Conservation (phyloP, 129 eudicot species). For the Chrysanthemum makinoi region DNA sequence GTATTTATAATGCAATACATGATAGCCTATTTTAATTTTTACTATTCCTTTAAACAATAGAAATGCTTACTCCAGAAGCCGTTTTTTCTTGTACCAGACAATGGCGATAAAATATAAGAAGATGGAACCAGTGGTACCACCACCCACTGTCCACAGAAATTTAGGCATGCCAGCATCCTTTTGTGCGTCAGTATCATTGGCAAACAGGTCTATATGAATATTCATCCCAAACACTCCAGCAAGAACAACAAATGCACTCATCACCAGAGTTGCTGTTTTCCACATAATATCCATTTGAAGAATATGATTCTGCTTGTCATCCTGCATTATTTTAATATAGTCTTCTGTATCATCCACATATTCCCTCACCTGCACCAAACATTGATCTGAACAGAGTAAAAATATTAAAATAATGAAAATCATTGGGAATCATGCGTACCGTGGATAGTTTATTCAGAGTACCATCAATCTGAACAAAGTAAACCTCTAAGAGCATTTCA, state of each 20-base stretch:
- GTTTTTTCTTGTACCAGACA: constrained; percentile 34
- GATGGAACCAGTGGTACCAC: constrained; percentile 30
- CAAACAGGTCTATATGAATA: constrained; percentile 36
- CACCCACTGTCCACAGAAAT: constrained; percentile 39
- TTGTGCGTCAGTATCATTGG: not conserved
- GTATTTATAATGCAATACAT: no score
- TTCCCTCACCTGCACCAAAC: constrained; percentile 46
- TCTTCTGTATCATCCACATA: constrained; percentile 69
- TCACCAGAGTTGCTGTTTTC: constrained; percentile 47
- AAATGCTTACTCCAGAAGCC: constrained; percentile 31
- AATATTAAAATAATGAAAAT: no score
- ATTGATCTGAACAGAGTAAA: no score
- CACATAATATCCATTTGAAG: constrained; percentile 65
- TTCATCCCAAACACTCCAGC: constrained; percentile 66
- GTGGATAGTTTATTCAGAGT: constrained; percentile 47
- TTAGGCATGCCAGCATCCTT: constrained; percentile 25
- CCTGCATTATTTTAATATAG: constrained; percentile 62
- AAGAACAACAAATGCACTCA: constrained; percentile 55
- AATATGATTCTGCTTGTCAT: constrained; percentile 68
- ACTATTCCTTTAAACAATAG: not conserved
- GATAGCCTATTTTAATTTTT: no score
- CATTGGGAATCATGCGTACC: constrained; percentile 16
- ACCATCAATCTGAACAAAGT: constrained; percentile 64
- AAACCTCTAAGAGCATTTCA: constrained; percentile 64
- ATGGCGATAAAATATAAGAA: constrained; percentile 36